Conservation (phyloP, 2,329 filamentous ascomycete species). For the Thermoascus crustaceus region DNA sequence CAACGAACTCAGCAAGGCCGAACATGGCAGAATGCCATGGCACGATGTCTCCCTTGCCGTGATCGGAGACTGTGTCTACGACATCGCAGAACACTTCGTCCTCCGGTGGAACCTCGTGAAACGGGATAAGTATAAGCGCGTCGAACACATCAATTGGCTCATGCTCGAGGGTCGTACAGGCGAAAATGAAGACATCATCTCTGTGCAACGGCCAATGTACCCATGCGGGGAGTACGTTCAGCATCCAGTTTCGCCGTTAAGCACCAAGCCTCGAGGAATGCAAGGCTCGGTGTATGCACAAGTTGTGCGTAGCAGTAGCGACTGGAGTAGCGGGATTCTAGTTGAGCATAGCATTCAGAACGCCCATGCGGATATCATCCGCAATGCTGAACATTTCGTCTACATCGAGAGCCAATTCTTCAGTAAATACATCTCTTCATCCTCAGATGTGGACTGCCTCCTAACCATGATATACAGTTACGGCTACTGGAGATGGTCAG, state of each 20-base stretch:
- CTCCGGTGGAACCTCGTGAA: conserved; percentile 96
- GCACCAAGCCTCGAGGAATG: conserved; percentile 53
- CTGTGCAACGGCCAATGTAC: conserved; percentile 79
- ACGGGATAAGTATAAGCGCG: conserved; percentile 94
- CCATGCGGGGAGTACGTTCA: conserved; percentile 80
- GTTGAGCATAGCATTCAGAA: conserved; percentile 78
- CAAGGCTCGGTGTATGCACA: conserved; percentile 74
- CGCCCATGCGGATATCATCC: conserved; percentile 76
- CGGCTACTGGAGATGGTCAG: conserved; percentile 83
- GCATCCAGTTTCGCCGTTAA: conserved; percentile 66
- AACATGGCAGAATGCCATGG: conserved; percentile 96
- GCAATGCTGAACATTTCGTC: conserved; percentile 80
- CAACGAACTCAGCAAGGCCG: conserved; percentile 84
- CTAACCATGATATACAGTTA: conserved; percentile 46
- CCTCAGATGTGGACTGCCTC: conserved; percentile 1
- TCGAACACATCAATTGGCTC: conserved; percentile 76
- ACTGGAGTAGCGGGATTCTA: conserved; percentile 90
- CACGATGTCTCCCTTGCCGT: conserved; percentile 90
- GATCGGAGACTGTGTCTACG: conserved; percentile 82
- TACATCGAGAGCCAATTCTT: conserved; percentile 99
- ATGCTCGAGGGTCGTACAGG: conserved; percentile 59
- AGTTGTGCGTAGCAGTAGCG: conserved; percentile 77
- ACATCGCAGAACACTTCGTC: conserved; percentile 93
- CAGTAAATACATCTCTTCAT: conserved; percentile 42
- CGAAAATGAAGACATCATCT: conserved; percentile 24